Percentiles rank a stretch among this genome's conserved stretches.
phyloP scores from a whole-genome alignment of 495 filamentous ascomycete species.

The Penicilliopsis zonata region DNA sequence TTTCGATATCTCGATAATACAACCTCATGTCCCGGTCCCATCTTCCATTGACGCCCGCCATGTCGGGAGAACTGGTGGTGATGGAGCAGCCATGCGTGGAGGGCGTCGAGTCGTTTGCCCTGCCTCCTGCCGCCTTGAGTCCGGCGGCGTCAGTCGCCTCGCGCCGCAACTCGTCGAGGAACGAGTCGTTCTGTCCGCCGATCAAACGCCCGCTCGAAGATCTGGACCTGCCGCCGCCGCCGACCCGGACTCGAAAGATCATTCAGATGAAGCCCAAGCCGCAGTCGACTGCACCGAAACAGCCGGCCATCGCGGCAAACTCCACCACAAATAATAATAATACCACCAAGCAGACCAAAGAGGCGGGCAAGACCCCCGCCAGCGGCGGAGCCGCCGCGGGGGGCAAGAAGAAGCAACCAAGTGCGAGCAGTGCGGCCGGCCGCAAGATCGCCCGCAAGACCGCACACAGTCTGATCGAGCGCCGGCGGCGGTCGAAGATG shows the following conservation, averaged over 20 bases:
- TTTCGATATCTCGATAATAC: too few relatives aligned
- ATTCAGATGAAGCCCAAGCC: slow-evolving; percentile 82
- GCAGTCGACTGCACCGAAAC: slow-evolving; percentile 16
- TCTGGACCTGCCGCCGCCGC: slow-evolving; percentile 82
- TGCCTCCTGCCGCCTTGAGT: slow-evolving; percentile 73
- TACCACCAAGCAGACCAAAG: slow-evolving; percentile 13
- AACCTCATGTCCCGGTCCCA: slow-evolving; percentile 58
- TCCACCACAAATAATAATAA: slow-evolving; percentile 16
- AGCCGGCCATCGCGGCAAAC: slow-evolving; percentile 8
- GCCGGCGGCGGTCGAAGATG: slow-evolving; percentile 89
- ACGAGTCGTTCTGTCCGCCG: slow-evolving; percentile 33
- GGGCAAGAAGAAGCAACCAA: slow-evolving; percentile 56
- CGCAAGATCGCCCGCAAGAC: slow-evolving; percentile 93
- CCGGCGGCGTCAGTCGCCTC: slow-evolving; percentile 23
- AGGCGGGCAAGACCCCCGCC: slow-evolving; percentile 14
- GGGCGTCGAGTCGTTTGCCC: slow-evolving; percentile 53
- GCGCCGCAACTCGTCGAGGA: slow-evolving; percentile 28
- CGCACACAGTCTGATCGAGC: slow-evolving; percentile 89
- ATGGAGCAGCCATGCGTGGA: slow-evolving; percentile 51
- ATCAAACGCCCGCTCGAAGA: slow-evolving; percentile 36
- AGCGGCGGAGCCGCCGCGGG: slow-evolving; percentile 9
- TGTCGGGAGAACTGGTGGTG: slow-evolving; percentile 69
- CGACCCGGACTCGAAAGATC: slow-evolving; percentile 85
- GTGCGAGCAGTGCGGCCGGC: slow-evolving; percentile 65
- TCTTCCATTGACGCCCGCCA: slow-evolving; percentile 71